Conservation (phyloP, 352 stramenopile species). For the Sclerospora graminicola region DNA sequence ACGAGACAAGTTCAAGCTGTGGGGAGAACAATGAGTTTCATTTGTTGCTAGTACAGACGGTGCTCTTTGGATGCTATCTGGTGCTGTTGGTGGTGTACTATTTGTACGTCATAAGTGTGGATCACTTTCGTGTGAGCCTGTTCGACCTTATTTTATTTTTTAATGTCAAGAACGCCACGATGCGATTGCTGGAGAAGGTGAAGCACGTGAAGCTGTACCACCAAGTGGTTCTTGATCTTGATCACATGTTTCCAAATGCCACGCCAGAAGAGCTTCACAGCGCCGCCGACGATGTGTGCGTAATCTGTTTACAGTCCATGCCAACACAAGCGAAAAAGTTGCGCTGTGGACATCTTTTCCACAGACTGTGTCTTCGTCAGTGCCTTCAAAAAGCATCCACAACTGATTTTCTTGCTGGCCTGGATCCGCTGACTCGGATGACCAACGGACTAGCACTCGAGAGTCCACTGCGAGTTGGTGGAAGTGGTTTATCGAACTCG, state of each 20-base stretch:
- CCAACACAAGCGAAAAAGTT: conserved; percentile 58
- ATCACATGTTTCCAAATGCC: conserved; percentile 51
- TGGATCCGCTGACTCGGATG: conserved; percentile 20
- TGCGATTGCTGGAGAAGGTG: conserved; percentile 51
- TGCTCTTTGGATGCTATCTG: conserved; percentile 48
- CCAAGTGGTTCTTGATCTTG: conserved; percentile 58
- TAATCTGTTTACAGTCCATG: conserved; percentile 74
- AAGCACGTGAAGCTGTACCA: conserved; percentile 64
- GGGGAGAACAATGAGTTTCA: conserved; percentile 58
- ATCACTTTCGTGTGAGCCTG: conserved; percentile 70
- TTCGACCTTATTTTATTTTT: conserved; percentile 73
- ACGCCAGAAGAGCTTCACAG: conserved; percentile 38
- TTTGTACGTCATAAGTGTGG: conserved; percentile 70
- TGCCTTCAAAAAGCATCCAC: conserved; percentile 61
- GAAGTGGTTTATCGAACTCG: conserved; percentile 4
- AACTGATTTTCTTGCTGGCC: conserved; percentile 38
- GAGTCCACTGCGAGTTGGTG: conserved; percentile 2
- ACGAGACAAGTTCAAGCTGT: conserved; percentile 19
- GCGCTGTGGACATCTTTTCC: conserved; percentile 61
- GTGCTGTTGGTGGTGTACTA: conserved; percentile 69
- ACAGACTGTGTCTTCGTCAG: conserved; percentile 62
- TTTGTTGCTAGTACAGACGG: conserved; percentile 52
- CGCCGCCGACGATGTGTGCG: conserved; percentile 65
- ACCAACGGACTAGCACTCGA: conserved; percentile 29
- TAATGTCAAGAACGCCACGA: conserved; percentile 73